Evolutionary conservation across 2,329 filamentous ascomycete genomes (phyloP), one percentile per base, ranked within the genome.

Genomic region (Fusarium pilosicola): DNA sequence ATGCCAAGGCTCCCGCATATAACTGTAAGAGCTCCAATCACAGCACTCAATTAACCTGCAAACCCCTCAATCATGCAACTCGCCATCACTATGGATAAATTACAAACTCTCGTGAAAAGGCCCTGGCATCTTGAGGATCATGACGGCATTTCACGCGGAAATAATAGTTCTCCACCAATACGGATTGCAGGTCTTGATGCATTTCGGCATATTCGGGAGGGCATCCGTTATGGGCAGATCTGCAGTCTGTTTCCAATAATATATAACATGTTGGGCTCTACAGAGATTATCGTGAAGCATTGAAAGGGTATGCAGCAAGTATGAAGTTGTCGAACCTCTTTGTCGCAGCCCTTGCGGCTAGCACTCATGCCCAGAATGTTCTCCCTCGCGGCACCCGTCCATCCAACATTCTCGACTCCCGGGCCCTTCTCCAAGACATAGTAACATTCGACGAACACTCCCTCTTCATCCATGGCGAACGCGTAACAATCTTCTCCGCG

Each of bases 391-490:
- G 73, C 12, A 62, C 61, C 2, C 75, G 71, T 24, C 71, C 77
- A 14, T 73, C 75, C 18, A 65, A 73, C 15, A 66, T 81, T 11
- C 67, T 72, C 9, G 62, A 79, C 10, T 70, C 77, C 49, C 72
- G 80, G 10, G 77, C 76, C 3, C 60, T 71, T 10, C 76, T 82
- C 5, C 82, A 84, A 32, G 76, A 83, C 28, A 73, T 83, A 7
- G 87, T 93, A 26, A 93, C 91, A 51, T 95, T 91, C 89, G 93
- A 95, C 79, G 86, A 92, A 46, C 85, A 93, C 73, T 93, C 92
- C 1, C 83, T 95, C 7, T 92, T 91, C 72, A 87, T 95, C 68
- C 85, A 88, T 69, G 93, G 92, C 15, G 89, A 94, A 77, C 87
- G 92, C 15, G 84, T 93, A 49, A 89, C 94, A 78, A 86, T 95